Conservation (phyloP, 176 grass and related monocot species). For the Zoysia japonica region DNA sequence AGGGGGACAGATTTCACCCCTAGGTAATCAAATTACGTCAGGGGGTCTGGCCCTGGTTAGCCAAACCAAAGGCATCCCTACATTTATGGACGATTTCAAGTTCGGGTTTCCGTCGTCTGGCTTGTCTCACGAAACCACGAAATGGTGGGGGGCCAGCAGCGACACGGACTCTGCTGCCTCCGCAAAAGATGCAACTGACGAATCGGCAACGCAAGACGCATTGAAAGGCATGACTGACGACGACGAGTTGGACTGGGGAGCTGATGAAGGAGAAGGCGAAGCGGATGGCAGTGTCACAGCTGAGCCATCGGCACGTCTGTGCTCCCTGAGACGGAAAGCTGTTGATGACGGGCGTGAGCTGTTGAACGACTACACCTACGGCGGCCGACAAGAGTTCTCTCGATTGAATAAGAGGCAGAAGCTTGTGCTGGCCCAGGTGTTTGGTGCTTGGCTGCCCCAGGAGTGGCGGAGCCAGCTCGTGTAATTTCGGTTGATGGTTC, state of each 20-base stretch:
- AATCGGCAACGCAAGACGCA: constrained; percentile 45
- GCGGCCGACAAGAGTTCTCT: constrained; percentile 30
- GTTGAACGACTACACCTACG: constrained; percentile 36
- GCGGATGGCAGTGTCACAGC: constrained; percentile 21
- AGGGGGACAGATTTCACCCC: constrained; percentile 31
- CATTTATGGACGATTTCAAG: constrained; percentile 94
- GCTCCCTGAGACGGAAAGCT: constrained; percentile 71
- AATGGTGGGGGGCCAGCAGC: constrained; percentile 75
- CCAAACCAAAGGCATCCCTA: constrained; percentile 72
- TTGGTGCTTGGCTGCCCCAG: constrained; percentile 67
- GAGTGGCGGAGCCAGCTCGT: constrained; percentile 47
- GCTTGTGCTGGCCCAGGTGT: constrained; percentile 58
- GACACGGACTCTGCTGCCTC: constrained; percentile 26
- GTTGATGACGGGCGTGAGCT: constrained; percentile 62
- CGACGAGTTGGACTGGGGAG: constrained; percentile 61
- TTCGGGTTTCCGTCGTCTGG: constrained; percentile 73
- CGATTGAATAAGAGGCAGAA: constrained; percentile 76
- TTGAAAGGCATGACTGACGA: constrained; percentile 51
- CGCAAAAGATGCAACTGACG: constrained; percentile 42
- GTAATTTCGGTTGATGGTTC: constrained; percentile 4
- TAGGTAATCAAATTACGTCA: constrained; percentile 36
- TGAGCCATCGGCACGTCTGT: constrained; percentile 54
- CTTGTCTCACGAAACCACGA: constrained; percentile 55
- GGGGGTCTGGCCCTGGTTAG: constrained; percentile 39
- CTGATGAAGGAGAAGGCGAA: constrained; percentile 43